Percentiles rank a stretch among this genome's conserved stretches.
phyloP scores from a whole-genome alignment of 768 basidiomycete genomes.

The Podaxis carcinomalis region DNA sequence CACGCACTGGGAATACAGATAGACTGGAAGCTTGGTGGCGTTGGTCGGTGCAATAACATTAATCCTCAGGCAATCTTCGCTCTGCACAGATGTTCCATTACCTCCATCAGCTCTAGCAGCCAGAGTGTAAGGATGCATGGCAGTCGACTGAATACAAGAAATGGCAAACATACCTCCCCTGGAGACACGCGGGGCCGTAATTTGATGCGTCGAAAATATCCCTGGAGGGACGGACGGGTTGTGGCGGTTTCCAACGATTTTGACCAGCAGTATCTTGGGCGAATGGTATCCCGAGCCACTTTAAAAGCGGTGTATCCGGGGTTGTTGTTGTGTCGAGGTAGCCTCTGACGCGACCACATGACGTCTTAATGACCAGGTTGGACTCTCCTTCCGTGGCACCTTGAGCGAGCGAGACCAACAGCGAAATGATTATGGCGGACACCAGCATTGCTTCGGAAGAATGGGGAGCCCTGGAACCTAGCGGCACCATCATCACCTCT shows the following conservation, averaged over 20 bases:
- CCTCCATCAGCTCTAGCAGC: constrained; percentile 25
- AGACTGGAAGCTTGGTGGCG: constrained; percentile 26
- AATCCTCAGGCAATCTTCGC: constrained; percentile 36
- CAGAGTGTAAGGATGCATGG: background rate
- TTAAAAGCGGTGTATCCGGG: constrained; percentile 16
- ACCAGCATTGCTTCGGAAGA: background rate
- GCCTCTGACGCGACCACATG: constrained; percentile 24
- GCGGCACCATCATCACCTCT: background rate
- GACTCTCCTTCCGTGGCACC: background rate
- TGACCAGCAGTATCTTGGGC: constrained; percentile 25
- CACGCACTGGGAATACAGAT: constrained; percentile 25
- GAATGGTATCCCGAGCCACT: constrained; percentile 27
- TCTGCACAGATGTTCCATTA: constrained; percentile 30
- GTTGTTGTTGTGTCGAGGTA: constrained; percentile 23
- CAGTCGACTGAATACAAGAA: background rate
- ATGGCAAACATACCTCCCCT: constrained; percentile 22
- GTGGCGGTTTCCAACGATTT: constrained; percentile 27
- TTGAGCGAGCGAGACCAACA: background rate
- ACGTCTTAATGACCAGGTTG: constrained; percentile 16
- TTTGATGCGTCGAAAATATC: constrained; percentile 23
- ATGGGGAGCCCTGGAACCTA: background rate
- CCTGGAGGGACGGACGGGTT: constrained; percentile 14
- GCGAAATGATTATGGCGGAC: background rate
- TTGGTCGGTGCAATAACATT: constrained; percentile 37
- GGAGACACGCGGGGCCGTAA: constrained; percentile 29